Evolutionary conservation across 164 flowering plant genomes (phyloP).

Genomic region (Berberis thunbergii): DNA sequence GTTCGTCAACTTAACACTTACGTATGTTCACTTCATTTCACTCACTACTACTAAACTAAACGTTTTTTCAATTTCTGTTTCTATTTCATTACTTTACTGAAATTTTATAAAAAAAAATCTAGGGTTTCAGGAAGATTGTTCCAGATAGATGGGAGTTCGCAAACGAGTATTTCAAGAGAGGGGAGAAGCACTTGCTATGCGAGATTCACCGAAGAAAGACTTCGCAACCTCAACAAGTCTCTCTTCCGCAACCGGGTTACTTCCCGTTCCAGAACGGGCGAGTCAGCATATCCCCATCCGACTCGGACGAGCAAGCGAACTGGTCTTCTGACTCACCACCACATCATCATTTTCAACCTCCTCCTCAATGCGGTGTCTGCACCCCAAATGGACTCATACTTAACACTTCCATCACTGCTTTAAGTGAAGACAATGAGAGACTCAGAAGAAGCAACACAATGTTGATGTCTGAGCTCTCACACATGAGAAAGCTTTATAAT

Average conservation of each 20-base stretch:
- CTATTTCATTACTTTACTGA: neutral
- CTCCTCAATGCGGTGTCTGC: no score
- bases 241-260: constrained; percentile 6
- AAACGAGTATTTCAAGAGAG: constrained; percentile 44
- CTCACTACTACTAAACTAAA: neutral
- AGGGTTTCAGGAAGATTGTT: constrained; percentile 53
- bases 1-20: constrained; percentile 93
- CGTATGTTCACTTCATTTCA: constrained; percentile 23
- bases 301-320: constrained; percentile 48
- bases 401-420: constrained; percentile 22
- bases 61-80: no score
- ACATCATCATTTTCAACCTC: constrained; percentile 12
- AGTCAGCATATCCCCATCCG: constrained; percentile 51
- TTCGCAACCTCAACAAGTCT: constrained; percentile 22
- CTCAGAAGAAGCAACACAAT: constrained; percentile 39
- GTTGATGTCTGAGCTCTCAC: constrained; percentile 50
- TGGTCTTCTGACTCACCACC: constrained; percentile 22
- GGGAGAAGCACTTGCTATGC: constrained; percentile 36
- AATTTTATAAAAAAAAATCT: neutral
- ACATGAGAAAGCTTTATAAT: constrained; percentile 59
- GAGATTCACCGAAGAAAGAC: constrained; percentile 52
- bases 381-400: constrained; percentile 15
- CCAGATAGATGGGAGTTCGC: constrained; percentile 65
- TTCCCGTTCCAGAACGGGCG: constrained; percentile 15
- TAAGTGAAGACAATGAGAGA: constrained; percentile 38